These are phyloP conservation scores for Hirschfeldia incana DNA, from an alignment of 345 rosid species.

Conservation along the genomic window DNA sequence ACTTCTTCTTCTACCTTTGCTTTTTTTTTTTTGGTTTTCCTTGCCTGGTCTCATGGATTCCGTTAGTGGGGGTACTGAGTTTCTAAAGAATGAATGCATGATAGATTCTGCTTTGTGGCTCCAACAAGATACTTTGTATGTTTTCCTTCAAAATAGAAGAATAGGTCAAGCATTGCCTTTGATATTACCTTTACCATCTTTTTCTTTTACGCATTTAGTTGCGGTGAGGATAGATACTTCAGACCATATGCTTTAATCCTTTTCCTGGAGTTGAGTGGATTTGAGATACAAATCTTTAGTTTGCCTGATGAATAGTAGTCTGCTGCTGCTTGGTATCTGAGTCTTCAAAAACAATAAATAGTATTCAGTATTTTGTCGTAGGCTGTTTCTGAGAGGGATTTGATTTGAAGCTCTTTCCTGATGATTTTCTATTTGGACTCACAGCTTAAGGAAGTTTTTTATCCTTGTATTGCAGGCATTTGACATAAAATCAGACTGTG, in stretches of 20 bases:
- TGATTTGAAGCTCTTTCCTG: slow-evolving; percentile 1
- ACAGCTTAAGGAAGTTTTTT: not conserved
- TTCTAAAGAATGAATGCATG: slow-evolving; percentile 1
- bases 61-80: too few relatives aligned
- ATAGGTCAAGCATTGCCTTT: not conserved
- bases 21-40: not conserved
- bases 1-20: not conserved
- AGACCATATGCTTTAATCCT: not conserved
- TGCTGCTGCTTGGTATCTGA: not conserved
- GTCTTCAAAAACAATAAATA: not conserved
- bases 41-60: too few relatives aligned
- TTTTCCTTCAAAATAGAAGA: not conserved
- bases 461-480: slow-evolving; percentile 28
- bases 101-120: slow-evolving; percentile 8
- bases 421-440: not conserved
- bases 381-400: not conserved
- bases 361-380: not conserved
- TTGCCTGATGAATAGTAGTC: not conserved
- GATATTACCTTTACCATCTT: not conserved
- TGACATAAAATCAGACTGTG: slow-evolving; percentile 16
- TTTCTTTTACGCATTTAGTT: slow-evolving; percentile 14
- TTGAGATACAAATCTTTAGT: not conserved
- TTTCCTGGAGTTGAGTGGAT: not conserved
- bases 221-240: not conserved
- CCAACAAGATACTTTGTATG: not conserved